Evolutionary conservation across 2,329 filamentous ascomycete genomes (phyloP), one percentile per base, ranked within the genome.

Genomic region (Lecanicillium sp.): DNA sequence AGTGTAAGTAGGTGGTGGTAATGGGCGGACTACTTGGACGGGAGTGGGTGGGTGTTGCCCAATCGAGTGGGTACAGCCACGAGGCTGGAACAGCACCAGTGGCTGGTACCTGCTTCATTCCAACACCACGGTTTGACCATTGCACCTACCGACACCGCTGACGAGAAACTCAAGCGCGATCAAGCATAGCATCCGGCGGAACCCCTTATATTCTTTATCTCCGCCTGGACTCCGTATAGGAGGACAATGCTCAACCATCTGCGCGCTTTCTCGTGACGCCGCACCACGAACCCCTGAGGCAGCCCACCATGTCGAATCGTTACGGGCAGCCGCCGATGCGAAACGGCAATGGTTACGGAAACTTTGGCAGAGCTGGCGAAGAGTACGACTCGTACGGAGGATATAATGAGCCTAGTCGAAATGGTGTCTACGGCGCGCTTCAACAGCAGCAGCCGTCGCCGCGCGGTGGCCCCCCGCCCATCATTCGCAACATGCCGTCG

Each of bases 301-400:
- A 41, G 17, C 36, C 38, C 50, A 61, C 42, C 55, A 76, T 76
- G 72, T 61, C 71, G 49, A 66, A 67, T 56, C 65, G 71, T 50
- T 72, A 70, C 57, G 69, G 65, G 51, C 59, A 53, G 44, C 55
- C 69, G 41, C 49, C 51, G 44, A 19, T 29, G 19, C 59, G 52
- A 47, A 51, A 52, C 46, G 63, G 62, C 45, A 59, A 61, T 39
- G 60, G 64, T 33, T 69, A 69, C 49, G 68, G 66, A 27, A 65
- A 62, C 42, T 57, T 68, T 49, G 58, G 63, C 47, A 43, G 43
- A 51, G 29, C 38, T 41, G 43, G 49, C 44, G 71, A 70, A 28
- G 71, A 74, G 40, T 73, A 73, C 48, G 70, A 74, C 34, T 61
- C 68, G 9, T 72, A 65, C 45, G 64, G 65, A 33, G 65, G 69